phyloP scores from a whole-genome alignment of 345 rosid species.

The Populus nigra region DNA sequence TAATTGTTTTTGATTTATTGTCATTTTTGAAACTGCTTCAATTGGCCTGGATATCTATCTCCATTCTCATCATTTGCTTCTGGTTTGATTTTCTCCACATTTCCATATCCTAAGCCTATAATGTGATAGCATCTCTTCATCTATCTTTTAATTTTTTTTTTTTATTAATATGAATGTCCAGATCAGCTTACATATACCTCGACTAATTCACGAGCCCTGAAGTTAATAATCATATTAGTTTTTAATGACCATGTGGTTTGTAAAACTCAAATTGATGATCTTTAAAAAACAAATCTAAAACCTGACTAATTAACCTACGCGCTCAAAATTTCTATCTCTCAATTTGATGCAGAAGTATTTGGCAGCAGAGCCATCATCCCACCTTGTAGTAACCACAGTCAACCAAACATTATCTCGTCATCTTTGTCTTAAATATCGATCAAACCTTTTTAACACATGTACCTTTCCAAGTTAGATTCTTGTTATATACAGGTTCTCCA shows the following conservation, averaged over 20 bases:
- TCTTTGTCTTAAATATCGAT: background rate
- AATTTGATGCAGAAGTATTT: conserved; percentile 23
- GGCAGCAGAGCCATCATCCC: conserved; percentile 27
- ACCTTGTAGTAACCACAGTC: conserved; percentile 7
- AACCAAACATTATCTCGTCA: conserved; percentile 24
- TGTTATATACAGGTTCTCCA: background rate
- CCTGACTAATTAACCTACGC: too few species aligned
- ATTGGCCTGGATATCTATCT: too few species aligned
- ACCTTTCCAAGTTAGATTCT: conserved; percentile 17
- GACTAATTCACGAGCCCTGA: too few species aligned
- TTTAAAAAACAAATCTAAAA: too few species aligned
- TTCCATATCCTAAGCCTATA: background rate
- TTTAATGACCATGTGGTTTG: accelerated
- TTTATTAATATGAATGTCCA: too few species aligned
- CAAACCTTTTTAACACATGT: conserved; percentile 12
- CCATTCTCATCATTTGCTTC: too few species aligned
- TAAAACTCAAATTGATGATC: too few species aligned
- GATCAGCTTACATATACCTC: accelerated
- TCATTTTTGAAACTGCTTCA: too few species aligned
- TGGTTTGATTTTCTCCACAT: background rate
- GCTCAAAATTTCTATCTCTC: background rate
- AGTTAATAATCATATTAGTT: too few species aligned
- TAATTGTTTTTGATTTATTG: too few species aligned
- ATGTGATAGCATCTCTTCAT: background rate
- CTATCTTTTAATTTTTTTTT: background rate